A percentile compares a stretch with the other conserved stretches of the same genome.
These are phyloP conservation scores for Colletotrichum sp. DNA, from an alignment of 2,329 filamentous ascomycete species.

Conservation along the genomic window DNA sequence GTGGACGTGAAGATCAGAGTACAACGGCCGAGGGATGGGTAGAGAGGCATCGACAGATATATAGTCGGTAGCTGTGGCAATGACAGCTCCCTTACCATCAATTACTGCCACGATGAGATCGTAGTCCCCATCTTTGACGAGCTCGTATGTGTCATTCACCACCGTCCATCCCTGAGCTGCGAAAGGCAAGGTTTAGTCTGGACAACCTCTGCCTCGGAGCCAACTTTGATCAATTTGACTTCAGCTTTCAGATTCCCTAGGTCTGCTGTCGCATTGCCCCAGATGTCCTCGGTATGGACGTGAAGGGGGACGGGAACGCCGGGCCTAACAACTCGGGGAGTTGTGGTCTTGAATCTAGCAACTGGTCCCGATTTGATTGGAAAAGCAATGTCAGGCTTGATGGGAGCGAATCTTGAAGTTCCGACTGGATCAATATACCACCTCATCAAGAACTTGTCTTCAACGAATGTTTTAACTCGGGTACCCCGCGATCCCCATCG, in stretches of 20 bases:
- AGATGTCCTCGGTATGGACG: constrained; percentile 28
- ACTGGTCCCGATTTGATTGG: constrained; percentile 26
- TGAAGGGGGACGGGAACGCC: constrained; percentile 26
- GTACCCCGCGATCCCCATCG: constrained; percentile 35
- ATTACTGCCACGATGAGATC: neutral
- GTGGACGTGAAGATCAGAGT: constrained; percentile 39
- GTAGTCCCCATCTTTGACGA: constrained; percentile 3
- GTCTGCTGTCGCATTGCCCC: constrained; percentile 30
- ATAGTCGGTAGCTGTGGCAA: neutral
- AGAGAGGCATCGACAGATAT: constrained; percentile 22
- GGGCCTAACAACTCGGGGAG: constrained; percentile 24
- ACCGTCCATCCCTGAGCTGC: constrained; percentile 9
- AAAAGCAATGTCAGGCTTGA: constrained; percentile 34
- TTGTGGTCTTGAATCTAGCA: constrained; percentile 24
- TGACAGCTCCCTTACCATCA: neutral
- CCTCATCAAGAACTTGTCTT: constrained; percentile 35
- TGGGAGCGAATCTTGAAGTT: constrained; percentile 36
- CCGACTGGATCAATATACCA: constrained; percentile 42
- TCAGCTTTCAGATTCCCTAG: neutral
- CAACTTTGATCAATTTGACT: neutral
- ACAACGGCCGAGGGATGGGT: constrained; percentile 29
- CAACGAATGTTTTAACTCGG: constrained; percentile 38
- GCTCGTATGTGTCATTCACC: neutral
- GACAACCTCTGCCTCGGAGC: neutral
- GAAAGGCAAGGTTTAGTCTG: neutral